phyloP scores from a whole-genome alignment of 2,329 filamentous ascomycete genomes.

The Fusarium caatingaense region DNA sequence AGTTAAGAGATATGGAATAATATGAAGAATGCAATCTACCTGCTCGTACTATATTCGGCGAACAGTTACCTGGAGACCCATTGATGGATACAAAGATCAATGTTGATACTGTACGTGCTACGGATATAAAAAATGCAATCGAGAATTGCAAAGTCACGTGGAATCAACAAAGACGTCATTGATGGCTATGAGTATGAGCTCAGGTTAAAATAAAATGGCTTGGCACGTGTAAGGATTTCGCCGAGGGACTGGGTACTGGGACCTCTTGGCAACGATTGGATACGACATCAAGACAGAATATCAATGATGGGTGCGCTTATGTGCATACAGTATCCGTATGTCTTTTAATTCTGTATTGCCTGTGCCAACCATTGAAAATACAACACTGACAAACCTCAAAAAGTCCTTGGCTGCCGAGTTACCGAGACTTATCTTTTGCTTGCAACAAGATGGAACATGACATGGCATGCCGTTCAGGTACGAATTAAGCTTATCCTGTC shows the following conservation, averaged over 20 bases:
- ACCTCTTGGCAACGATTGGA: background rate
- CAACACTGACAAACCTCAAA: background rate
- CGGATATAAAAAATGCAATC: background rate
- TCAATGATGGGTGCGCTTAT: background rate
- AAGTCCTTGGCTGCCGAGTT: slow-evolving; percentile 5
- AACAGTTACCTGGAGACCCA: background rate
- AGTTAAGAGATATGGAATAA: background rate
- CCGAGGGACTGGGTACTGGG: background rate
- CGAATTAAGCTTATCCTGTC: slow-evolving; percentile 27
- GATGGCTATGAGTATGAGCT: background rate
- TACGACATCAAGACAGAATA: background rate
- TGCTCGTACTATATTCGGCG: background rate
- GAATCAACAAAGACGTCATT: background rate
- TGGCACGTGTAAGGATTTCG: slow-evolving; percentile 1
- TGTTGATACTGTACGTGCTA: background rate
- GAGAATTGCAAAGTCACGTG: background rate
- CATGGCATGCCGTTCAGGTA: slow-evolving; percentile 4
- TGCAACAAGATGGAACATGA: background rate
- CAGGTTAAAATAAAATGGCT: background rate
- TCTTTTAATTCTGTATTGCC: too few relatives aligned
- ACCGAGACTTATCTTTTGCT: slow-evolving; percentile 1
- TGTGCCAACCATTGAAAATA: slow-evolving; percentile 1
- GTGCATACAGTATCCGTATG: too few relatives aligned
- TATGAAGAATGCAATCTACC: background rate
- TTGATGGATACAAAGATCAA: background rate